Conservation (phyloP, 805 yeast species). For the Tetrapisispora pingtungensis region DNA sequence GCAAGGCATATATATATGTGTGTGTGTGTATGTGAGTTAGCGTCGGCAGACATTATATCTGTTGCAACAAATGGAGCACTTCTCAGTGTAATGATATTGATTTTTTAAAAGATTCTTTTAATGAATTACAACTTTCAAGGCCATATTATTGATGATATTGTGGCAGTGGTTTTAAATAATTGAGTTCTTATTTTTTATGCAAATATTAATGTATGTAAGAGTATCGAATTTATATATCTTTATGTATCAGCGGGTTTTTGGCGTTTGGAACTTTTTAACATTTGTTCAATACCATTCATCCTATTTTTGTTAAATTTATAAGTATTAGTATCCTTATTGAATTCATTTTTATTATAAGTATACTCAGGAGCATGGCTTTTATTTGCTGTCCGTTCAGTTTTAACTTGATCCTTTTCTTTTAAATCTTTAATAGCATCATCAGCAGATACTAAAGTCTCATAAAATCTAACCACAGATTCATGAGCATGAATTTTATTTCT, state of each 20-base stretch:
- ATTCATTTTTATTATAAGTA: not conserved
- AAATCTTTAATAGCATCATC: conserved; percentile 19
- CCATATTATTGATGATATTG: too few relatives aligned
- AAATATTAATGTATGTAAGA: too few relatives aligned
- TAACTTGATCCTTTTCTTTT: not conserved
- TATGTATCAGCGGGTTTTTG: not conserved
- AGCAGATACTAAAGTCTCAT: conserved; percentile 36
- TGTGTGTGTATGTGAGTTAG: too few relatives aligned
- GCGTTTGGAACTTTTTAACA: not conserved
- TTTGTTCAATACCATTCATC: not conserved
- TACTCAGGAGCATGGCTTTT: not conserved
- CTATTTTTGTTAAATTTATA: not conserved
- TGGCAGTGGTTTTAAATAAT: too few relatives aligned
- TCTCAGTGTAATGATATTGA: too few relatives aligned
- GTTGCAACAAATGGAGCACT: too few relatives aligned
- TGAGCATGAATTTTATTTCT: conserved; percentile 58
- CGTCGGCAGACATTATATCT: too few relatives aligned
- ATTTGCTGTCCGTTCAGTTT: not conserved
- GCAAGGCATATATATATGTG: too few relatives aligned
- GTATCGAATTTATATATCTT: not conserved
- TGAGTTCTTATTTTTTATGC: too few relatives aligned
- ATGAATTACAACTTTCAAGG: too few relatives aligned
- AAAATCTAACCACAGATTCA: conserved; percentile 60
- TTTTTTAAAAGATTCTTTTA: too few relatives aligned
- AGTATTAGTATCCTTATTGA: not conserved